Conservation (phyloP, 106 monocot species). For the Acorus calamus region DNA sequence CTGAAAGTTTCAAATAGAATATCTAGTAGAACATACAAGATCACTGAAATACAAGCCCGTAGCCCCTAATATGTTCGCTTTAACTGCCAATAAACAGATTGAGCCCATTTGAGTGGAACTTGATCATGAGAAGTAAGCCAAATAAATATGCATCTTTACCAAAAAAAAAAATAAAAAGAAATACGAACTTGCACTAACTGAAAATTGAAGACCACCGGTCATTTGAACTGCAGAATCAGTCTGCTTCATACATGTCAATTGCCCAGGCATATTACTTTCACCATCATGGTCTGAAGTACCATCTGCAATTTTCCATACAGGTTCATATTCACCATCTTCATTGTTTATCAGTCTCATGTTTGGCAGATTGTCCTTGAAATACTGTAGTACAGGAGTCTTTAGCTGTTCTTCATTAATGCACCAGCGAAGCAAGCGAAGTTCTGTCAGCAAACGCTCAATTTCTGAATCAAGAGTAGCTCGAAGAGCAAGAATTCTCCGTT, state of each 20-base stretch:
- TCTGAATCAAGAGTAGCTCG: conserved; percentile 56
- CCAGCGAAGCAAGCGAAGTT: conserved; percentile 42
- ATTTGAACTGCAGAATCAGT: background rate
- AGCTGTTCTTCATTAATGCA: conserved; percentile 54
- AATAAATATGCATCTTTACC: background rate
- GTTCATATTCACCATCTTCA: conserved; percentile 40
- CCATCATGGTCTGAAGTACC: background rate
- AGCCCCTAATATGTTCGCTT: conserved; percentile 26
- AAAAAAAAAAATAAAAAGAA: background rate
- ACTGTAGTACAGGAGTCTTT: conserved; percentile 26
- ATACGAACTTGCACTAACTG: conserved; percentile 38
- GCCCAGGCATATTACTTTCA: conserved; percentile 22
- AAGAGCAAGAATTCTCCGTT: conserved; percentile 47
- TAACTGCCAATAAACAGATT: conserved; percentile 31
- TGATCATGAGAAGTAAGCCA: conserved; percentile 3
- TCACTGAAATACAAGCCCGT: conserved; percentile 22
- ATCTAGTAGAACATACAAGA: conserved; percentile 33
- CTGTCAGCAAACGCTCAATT: conserved; percentile 33
- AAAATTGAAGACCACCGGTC: conserved; percentile 20
- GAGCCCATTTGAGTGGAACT: too few species aligned
- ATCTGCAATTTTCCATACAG: conserved; percentile 24
- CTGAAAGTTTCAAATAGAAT: background rate
- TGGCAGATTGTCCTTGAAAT: conserved; percentile 57
- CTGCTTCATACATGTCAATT: conserved; percentile 1
- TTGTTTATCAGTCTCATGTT: conserved; percentile 36